Conservation (phyloP, 441 rosid species). For the Euphorbia neoarborescens region DNA sequence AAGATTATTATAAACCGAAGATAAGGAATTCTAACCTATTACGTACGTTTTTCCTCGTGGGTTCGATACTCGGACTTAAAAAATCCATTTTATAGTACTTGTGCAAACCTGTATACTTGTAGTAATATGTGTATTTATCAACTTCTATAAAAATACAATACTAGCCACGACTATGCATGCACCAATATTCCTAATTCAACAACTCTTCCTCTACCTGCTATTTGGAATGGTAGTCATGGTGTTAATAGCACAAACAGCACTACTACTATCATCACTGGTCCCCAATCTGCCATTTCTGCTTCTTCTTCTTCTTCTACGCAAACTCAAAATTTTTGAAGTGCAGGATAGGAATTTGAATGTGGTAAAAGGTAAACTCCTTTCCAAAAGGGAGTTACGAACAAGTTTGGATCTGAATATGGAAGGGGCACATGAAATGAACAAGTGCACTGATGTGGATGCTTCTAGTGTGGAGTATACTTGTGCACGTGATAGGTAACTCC, state of each 20-base stretch:
- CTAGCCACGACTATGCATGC: no score
- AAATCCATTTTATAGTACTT: no score
- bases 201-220: constrained; percentile 43
- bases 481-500: no score
- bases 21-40: no score
- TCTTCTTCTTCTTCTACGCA: no score
- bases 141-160: no score
- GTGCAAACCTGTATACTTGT: no score
- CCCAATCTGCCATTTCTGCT: constrained; percentile 56
- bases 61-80: no score
- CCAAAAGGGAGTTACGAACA: neutral
- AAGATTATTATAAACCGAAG: no score
- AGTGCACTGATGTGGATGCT: constrained; percentile 1
- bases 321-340: neutral
- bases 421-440: neutral
- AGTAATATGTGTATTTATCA: no score
- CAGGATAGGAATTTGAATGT: neutral
- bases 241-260: constrained; percentile 55
- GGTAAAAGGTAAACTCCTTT: neutral
- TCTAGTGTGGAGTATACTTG: constrained; percentile 10
- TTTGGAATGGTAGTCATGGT: constrained; percentile 71
- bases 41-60: no score
- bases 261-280: constrained; percentile 54
- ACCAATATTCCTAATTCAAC: constrained; percentile 77
- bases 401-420: neutral